These are phyloP conservation scores for Akanthomyces lecanii DNA, from an alignment of 2,329 filamentous ascomycete genomes.

Conservation along the genomic window DNA sequence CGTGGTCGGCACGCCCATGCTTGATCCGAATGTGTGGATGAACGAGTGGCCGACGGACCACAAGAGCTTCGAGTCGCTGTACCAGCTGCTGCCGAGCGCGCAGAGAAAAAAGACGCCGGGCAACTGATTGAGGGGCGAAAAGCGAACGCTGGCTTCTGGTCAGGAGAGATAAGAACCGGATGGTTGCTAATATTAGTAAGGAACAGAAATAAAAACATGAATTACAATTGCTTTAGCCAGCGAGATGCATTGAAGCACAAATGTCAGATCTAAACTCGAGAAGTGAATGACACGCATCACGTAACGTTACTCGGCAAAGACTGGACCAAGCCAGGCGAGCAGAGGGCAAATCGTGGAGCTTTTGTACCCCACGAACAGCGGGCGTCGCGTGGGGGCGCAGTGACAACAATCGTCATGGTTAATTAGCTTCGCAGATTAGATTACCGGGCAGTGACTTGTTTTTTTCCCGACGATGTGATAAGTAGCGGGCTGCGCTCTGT, in stretches of 20 bases:
- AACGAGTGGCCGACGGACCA: conserved; percentile 43
- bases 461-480: neutral
- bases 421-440: neutral
- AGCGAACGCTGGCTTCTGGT: too few relatives aligned
- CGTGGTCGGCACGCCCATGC: conserved; percentile 32
- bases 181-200: neutral
- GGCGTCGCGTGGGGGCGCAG: neutral
- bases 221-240: neutral
- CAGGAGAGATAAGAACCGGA: neutral
- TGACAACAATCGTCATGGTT: neutral
- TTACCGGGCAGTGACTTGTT: neutral
- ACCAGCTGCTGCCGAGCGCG: conserved; percentile 20
- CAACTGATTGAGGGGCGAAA: neutral
- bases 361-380: neutral
- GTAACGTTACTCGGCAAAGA: neutral
- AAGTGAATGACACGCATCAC: neutral
- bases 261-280: neutral
- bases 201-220: neutral
- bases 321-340: neutral
- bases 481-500: neutral
- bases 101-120: neutral
- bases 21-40: conserved; percentile 31
- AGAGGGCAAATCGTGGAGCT: neutral
- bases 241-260: neutral
- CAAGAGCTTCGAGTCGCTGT: conserved; percentile 31